Percentiles rank a stretch among this genome's conserved stretches.
Evolutionary conservation across 140 eudicot species (phyloP).

Genomic region (Bidens hawaiensis): DNA sequence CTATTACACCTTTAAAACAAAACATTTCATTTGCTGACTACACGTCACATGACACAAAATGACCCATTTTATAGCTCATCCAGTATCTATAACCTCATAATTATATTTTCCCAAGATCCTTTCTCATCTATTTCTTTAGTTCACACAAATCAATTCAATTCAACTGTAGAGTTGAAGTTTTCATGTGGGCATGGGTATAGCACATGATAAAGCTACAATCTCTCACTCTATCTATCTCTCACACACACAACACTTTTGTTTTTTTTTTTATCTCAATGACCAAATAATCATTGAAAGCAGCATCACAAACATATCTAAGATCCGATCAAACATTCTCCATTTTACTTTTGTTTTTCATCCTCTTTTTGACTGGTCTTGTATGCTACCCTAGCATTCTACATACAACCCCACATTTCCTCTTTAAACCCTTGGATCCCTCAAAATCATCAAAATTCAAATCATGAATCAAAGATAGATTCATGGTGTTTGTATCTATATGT

Average conservation of each 20-base stretch:
- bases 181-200: constrained; percentile 28
- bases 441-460: constrained; percentile 36
- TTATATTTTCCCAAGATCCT: constrained; percentile 4
- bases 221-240: too few species aligned
- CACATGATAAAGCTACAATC: constrained; percentile 26
- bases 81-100: too few species aligned
- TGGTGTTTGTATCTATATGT: constrained; percentile 26
- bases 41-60: too few species aligned
- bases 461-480: constrained; percentile 45
- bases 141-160: constrained; percentile 11
- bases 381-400: constrained; percentile 29
- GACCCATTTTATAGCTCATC: too few species aligned
- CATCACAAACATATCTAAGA: constrained; percentile 55
- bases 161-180: constrained; percentile 17
- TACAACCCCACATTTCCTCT: constrained; percentile 23
- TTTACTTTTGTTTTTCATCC: constrained; percentile 42
- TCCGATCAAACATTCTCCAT: constrained; percentile 48
- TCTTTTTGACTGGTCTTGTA: constrained; percentile 53
- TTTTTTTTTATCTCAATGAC: constrained; percentile 43
- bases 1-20: too few species aligned
- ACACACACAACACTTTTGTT: constrained; percentile 25
- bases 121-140: constrained; percentile 7
- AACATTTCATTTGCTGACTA: too few species aligned
- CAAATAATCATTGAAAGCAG: constrained; percentile 66
- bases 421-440: constrained; percentile 51